These are phyloP conservation scores for Amphibolis antarctica DNA, from an alignment of 106 monocot species.

Conservation along the genomic window DNA sequence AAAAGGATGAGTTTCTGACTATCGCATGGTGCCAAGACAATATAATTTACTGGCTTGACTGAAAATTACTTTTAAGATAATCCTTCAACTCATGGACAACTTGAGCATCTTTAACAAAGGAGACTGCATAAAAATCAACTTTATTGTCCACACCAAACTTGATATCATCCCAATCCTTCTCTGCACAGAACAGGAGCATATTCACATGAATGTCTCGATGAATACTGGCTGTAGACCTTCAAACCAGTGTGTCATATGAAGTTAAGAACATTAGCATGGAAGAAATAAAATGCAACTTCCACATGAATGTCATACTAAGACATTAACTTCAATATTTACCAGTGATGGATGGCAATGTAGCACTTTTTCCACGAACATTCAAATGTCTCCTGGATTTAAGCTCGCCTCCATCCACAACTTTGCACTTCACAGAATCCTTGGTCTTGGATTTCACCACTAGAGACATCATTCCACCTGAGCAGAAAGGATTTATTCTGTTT, in stretches of 20 bases:
- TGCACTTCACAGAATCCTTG: slow-evolving; percentile 87
- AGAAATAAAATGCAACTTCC: too few species aligned
- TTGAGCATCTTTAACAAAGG: slow-evolving; percentile 97
- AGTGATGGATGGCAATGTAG: slow-evolving; percentile 91
- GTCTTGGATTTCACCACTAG: slow-evolving; percentile 80
- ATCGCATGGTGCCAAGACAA: neutral
- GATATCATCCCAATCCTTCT: slow-evolving; percentile 99
- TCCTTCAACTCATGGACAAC: slow-evolving; percentile 95
- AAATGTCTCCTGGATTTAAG: slow-evolving; percentile 90
- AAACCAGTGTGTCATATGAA: too few species aligned
- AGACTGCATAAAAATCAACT: slow-evolving; percentile 96
- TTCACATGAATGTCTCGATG: neutral
- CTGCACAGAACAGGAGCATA: slow-evolving; percentile 29
- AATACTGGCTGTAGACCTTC: too few species aligned
- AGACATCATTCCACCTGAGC: slow-evolving; percentile 98
- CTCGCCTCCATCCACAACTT: slow-evolving; percentile 97
- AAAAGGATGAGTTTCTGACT: neutral
- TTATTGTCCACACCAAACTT: slow-evolving; percentile 98
- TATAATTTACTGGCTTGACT: neutral
- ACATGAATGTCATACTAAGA: too few species aligned
- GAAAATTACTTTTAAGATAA: slow-evolving; percentile 60
- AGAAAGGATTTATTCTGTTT: slow-evolving; percentile 1
- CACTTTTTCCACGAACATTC: slow-evolving; percentile 98
- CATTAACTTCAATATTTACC: slow-evolving; percentile 24
- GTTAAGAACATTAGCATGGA: too few species aligned